These are phyloP conservation scores for Lasiodiplodia theobromae DNA, from an alignment of 2,329 filamentous ascomycete genomes.

Conservation along the genomic window DNA sequence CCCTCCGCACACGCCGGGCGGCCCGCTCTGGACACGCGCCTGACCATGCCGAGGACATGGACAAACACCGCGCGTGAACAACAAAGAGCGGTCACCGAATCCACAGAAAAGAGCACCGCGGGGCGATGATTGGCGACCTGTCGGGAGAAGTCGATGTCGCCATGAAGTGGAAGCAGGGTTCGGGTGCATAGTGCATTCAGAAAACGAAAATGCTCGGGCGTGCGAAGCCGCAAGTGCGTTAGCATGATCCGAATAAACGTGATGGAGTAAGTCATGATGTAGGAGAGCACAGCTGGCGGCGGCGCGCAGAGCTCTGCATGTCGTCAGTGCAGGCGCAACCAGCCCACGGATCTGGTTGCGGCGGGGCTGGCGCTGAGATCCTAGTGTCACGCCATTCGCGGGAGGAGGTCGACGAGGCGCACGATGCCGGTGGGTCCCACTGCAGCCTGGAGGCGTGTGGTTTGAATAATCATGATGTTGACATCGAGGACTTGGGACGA, in stretches of 20 bases:
- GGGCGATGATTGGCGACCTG: slow-evolving; percentile 8
- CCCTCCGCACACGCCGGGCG: neutral
- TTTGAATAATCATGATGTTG: slow-evolving; percentile 14
- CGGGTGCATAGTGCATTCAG: neutral
- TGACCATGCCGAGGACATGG: neutral
- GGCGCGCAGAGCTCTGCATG: neutral
- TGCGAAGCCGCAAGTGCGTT: slow-evolving; percentile 14
- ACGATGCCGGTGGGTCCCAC: slow-evolving; percentile 10
- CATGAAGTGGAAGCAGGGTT: slow-evolving; percentile 9
- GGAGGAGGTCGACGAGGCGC: slow-evolving; percentile 4
- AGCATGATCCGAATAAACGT: slow-evolving; percentile 14
- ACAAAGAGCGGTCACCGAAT: slow-evolving; percentile 1
- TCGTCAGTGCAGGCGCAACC: slow-evolving; percentile 11
- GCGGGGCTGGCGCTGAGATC: slow-evolving; percentile 6
- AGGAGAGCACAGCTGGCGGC: neutral
- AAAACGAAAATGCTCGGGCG: slow-evolving; percentile 6
- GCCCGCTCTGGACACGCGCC: neutral
- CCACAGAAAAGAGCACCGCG: neutral
- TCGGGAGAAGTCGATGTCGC: slow-evolving; percentile 17
- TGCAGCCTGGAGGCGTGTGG: neutral
- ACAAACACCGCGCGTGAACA: slow-evolving; percentile 4
- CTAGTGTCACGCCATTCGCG: slow-evolving; percentile 22
- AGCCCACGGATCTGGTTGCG: slow-evolving; percentile 19
- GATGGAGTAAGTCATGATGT: slow-evolving; percentile 28
- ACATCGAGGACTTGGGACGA: slow-evolving; percentile 6